These are phyloP conservation scores for Crucibulum laeve DNA, from an alignment of 768 basidiomycete species.

Conservation along the genomic window DNA sequence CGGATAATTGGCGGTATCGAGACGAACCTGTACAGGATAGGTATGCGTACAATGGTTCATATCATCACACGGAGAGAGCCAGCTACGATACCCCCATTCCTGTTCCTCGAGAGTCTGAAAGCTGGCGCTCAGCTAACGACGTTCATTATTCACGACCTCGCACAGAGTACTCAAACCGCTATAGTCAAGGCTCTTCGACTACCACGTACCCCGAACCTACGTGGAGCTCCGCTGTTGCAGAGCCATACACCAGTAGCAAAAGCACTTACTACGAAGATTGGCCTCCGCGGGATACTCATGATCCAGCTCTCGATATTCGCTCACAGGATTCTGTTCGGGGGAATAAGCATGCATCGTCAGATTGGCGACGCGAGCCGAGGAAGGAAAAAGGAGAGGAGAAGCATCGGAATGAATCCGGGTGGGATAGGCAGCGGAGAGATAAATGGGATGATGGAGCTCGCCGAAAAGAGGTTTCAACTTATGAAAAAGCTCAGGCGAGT, in stretches of 20 bases:
- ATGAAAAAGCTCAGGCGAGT: slow-evolving; percentile 21
- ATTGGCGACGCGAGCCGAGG: slow-evolving; percentile 34
- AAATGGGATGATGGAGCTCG: slow-evolving; percentile 30
- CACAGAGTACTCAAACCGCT: slow-evolving; percentile 47
- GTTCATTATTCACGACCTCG: slow-evolving; percentile 36
- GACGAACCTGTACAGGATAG: slow-evolving; percentile 39
- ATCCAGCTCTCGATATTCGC: slow-evolving; percentile 29
- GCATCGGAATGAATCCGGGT: slow-evolving; percentile 46
- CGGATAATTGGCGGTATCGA: slow-evolving; percentile 48
- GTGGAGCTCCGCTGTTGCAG: slow-evolving; percentile 30
- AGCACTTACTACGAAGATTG: slow-evolving; percentile 31
- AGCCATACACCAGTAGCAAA: slow-evolving; percentile 34
- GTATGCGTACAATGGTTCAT: slow-evolving; percentile 46
- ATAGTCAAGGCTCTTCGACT: slow-evolving; percentile 38
- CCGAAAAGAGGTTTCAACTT: slow-evolving; percentile 21
- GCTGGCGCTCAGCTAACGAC: slow-evolving; percentile 39
- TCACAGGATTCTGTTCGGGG: slow-evolving; percentile 19
- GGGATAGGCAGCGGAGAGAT: slow-evolving; percentile 48
- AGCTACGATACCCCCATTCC: slow-evolving; percentile 40
- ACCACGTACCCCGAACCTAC: slow-evolving; percentile 42
- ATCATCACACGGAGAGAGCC: slow-evolving; percentile 47
- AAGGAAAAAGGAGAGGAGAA: slow-evolving; percentile 32
- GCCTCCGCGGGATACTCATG: slow-evolving; percentile 18
- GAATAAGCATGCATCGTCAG: slow-evolving; percentile 22
- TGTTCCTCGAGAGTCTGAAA: slow-evolving; percentile 39